A percentile compares a stretch with the other conserved stretches of the same genome.
These are phyloP conservation scores for Rossbeevera mucosa DNA, from an alignment of 768 basidiomycete genomes.

Conservation along the genomic window DNA sequence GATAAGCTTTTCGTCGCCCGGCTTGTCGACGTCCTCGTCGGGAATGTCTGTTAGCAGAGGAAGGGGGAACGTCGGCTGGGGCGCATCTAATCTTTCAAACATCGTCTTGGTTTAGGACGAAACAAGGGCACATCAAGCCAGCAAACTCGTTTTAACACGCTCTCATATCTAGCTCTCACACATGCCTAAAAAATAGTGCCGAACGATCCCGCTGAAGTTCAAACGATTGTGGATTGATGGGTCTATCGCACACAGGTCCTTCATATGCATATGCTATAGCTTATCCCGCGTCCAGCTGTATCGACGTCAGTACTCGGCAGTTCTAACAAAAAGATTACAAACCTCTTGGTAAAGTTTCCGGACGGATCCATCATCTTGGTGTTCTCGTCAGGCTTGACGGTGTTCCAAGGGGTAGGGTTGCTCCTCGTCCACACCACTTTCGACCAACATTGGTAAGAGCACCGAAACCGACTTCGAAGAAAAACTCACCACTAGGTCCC, in stretches of 20 bases:
- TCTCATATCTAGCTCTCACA: not conserved
- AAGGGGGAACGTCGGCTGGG: slow-evolving; percentile 37
- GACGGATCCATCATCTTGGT: slow-evolving; percentile 67
- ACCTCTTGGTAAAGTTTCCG: slow-evolving; percentile 72
- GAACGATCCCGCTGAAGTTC: not conserved
- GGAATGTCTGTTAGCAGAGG: slow-evolving; percentile 38
- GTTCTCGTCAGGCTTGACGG: slow-evolving; percentile 67
- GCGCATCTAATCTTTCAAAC: slow-evolving; percentile 40
- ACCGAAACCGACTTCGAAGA: not conserved
- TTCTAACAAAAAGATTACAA: not conserved
- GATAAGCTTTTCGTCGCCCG: slow-evolving; percentile 29
- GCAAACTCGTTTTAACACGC: not conserved
- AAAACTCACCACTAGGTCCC: slow-evolving; percentile 47
- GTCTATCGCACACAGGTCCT: slow-evolving; percentile 14
- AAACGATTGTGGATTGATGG: slow-evolving; percentile 17
- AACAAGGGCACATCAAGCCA: not conserved
- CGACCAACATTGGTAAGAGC: not conserved
- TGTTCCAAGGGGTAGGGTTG: slow-evolving; percentile 90
- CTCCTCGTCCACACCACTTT: slow-evolving; percentile 56
- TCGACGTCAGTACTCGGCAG: slow-evolving; percentile 2
- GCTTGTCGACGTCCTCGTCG: slow-evolving; percentile 39
- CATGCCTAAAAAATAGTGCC: no score
- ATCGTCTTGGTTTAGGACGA: slow-evolving; percentile 20
- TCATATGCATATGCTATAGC: slow-evolving; percentile 42
- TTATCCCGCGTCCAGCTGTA: slow-evolving; percentile 72